Evolutionary conservation across 2,329 filamentous ascomycete species (phyloP).

Genomic region (Myotisia sp.): DNA sequence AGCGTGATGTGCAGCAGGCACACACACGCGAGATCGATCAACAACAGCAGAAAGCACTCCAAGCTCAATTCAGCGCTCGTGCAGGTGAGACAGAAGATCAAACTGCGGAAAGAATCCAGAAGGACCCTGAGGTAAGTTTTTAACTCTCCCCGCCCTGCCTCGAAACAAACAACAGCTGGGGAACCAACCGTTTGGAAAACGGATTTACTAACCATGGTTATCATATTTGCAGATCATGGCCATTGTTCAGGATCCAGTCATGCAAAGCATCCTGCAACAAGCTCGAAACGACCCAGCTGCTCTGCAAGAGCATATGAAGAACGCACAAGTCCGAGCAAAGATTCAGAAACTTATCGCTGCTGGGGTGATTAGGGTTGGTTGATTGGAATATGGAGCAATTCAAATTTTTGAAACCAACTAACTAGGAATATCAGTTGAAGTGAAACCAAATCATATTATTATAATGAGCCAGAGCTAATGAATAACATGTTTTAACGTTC

Average conservation of each 20-base stretch:
- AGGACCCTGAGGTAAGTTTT: constrained; percentile 67
- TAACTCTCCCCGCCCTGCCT: not conserved
- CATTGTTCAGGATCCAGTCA: constrained; percentile 89
- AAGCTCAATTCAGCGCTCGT: constrained; percentile 76
- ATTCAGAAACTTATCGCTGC: constrained; percentile 90
- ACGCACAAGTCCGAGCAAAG: constrained; percentile 69
- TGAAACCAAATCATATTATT: too few relatives aligned
- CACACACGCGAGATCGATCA: constrained; percentile 85
- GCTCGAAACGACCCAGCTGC: constrained; percentile 86
- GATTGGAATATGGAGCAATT: too few relatives aligned
- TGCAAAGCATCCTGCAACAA: constrained; percentile 95
- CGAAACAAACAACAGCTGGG: too few relatives aligned
- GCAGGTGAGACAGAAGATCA: constrained; percentile 95
- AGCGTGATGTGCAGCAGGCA: constrained; percentile 63
- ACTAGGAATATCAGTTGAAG: too few relatives aligned
- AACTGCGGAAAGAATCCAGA: constrained; percentile 78
- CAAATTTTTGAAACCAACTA: too few relatives aligned
- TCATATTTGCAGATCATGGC: constrained; percentile 51
- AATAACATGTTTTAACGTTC: too few relatives aligned
- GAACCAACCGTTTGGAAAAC: not conserved
- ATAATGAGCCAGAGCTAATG: too few relatives aligned
- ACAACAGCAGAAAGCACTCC: constrained; percentile 83
- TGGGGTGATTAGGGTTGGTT: constrained; percentile 71
- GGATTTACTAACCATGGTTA: not conserved
- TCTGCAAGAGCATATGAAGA: constrained; percentile 94